These are phyloP conservation scores for Punctularia strigosozonata DNA, from an alignment of 768 basidiomycete genomes.

Conservation along the genomic window DNA sequence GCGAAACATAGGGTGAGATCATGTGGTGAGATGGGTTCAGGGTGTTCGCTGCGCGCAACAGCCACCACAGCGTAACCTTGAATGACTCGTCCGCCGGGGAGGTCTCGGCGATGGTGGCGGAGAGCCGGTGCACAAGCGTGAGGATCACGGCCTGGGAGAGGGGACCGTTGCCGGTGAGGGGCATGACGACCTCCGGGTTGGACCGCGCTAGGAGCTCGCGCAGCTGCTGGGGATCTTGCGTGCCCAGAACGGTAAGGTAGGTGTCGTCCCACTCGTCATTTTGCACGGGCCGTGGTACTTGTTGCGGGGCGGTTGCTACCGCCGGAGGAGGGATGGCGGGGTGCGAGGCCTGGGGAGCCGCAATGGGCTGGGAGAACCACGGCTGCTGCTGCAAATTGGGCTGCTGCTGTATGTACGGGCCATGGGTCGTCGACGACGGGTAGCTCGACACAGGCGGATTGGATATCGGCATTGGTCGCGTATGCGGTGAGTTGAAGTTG, in stretches of 20 bases:
- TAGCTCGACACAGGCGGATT: conserved; percentile 20
- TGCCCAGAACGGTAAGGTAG: conserved; percentile 65
- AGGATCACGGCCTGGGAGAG: conserved; percentile 78
- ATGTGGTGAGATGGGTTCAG: conserved; percentile 74
- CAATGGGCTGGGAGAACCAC: conserved; percentile 58
- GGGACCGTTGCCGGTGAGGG: conserved; percentile 53
- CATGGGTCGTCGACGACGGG: conserved; percentile 6
- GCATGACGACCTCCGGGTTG: conserved; percentile 74
- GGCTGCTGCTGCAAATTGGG: conserved; percentile 18
- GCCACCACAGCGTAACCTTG: conserved; percentile 80
- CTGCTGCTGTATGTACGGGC: conserved; percentile 13
- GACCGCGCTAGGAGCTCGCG: conserved; percentile 63
- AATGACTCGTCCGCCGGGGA: conserved; percentile 71
- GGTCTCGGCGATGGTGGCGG: conserved; percentile 62
- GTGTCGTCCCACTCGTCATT: conserved; percentile 78
- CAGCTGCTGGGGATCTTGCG: conserved; percentile 63
- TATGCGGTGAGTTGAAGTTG: conserved; percentile 18
- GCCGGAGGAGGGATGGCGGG: conserved; percentile 58
- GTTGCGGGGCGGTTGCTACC: conserved; percentile 23
- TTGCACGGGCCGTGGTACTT: conserved; percentile 38
- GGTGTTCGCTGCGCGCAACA: conserved; percentile 60
- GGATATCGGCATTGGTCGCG: conserved; percentile 18
- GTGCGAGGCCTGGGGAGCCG: conserved; percentile 75
- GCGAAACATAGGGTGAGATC: conserved; percentile 71
- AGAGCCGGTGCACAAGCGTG: conserved; percentile 75